phyloP scores from a whole-genome alignment of 768 basidiomycete genomes.

The Amanita subjunquillea region DNA sequence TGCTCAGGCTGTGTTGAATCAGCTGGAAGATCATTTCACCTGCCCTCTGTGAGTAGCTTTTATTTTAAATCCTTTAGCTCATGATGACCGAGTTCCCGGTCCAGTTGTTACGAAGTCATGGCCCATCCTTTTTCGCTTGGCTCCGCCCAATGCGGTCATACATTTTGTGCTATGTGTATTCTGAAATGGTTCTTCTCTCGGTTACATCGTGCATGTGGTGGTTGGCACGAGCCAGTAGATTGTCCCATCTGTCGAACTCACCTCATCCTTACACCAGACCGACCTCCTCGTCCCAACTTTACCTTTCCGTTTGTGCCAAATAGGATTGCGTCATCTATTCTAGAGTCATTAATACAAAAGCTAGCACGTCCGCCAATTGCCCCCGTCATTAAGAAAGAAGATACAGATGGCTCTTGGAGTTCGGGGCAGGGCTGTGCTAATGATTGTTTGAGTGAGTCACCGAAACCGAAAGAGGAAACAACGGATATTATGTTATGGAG shows the following conservation, averaged over 20 bases:
- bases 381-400: constrained; percentile 31
- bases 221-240: constrained; percentile 59
- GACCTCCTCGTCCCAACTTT: constrained; percentile 34
- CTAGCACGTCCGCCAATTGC: constrained; percentile 25
- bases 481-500: constrained; percentile 30
- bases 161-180: constrained; percentile 59
- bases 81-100: background rate
- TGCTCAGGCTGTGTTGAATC: constrained; percentile 29
- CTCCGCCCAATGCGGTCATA: constrained; percentile 52
- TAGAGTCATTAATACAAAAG: constrained; percentile 42
- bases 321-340: constrained; percentile 40
- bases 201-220: constrained; percentile 49
- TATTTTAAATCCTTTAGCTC: background rate
- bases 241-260: constrained; percentile 57
- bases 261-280: constrained; percentile 41
- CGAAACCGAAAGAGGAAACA: constrained; percentile 25
- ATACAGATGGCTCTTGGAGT: constrained; percentile 26
- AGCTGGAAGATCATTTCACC: constrained; percentile 55
- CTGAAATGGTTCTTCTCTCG: constrained; percentile 63
- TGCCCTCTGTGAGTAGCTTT: constrained; percentile 43
- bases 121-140: constrained; percentile 49
- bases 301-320: constrained; percentile 60
- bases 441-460: constrained; percentile 22
- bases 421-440: constrained; percentile 18
- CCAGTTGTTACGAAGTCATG: constrained; percentile 58